Percentiles rank a stretch among this genome's conserved stretches.
phyloP scores from a whole-genome alignment of 2,329 filamentous ascomycete species.

The Emydomyces testavorans region DNA sequence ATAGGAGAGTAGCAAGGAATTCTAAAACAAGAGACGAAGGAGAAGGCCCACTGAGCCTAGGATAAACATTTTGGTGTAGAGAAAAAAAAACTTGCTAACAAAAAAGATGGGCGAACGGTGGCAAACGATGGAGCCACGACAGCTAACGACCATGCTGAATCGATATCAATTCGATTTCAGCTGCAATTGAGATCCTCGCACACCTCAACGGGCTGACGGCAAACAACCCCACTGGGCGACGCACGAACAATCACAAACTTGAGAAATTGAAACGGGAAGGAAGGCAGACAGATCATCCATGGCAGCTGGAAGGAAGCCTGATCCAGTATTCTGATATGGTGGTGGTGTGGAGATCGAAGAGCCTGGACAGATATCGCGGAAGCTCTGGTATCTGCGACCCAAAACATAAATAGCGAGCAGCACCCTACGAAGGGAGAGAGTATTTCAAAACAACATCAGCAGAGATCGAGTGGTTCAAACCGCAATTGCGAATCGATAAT shows the following conservation, averaged over 20 bases:
- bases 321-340: neutral
- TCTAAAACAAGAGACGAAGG: constrained; percentile 8
- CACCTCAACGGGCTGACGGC: constrained; percentile 23
- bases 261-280: constrained; percentile 18
- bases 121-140: constrained; percentile 28
- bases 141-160: constrained; percentile 19
- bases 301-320: constrained; percentile 2
- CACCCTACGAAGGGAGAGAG: neutral
- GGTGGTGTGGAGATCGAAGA: neutral
- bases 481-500: neutral
- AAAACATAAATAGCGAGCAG: constrained; percentile 10
- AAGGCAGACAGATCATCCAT: constrained; percentile 16
- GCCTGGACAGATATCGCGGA: neutral
- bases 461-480: neutral
- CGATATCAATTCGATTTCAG: constrained; percentile 11
- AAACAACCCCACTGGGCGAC: constrained; percentile 11
- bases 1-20: constrained; percentile 13
- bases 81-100: constrained; percentile 9
- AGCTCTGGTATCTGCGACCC: neutral
- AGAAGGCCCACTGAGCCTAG: constrained; percentile 5
- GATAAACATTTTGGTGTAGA: constrained; percentile 3
- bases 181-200: constrained; percentile 10
- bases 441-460: constrained; percentile 1
- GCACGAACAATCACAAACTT: constrained; percentile 10
- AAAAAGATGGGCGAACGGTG: constrained; percentile 22